Evolutionary conservation across 495 filamentous ascomycete genomes (phyloP).

Genomic region (Chaetomium fimeti): DNA sequence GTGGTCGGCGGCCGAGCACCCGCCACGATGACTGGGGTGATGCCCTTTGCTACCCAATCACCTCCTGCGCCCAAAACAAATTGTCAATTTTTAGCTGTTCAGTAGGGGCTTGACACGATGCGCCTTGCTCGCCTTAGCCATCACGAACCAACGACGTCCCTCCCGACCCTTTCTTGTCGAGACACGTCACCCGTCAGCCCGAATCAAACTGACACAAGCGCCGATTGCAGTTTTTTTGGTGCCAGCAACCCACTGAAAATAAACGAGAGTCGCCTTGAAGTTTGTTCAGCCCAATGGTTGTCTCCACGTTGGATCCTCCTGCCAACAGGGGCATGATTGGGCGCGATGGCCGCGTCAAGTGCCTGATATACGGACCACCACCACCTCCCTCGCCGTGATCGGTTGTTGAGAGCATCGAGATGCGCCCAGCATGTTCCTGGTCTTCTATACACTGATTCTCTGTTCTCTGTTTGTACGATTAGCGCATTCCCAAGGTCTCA

Average conservation of each 20-base stretch:
- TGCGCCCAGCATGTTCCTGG: not conserved
- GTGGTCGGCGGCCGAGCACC: not conserved
- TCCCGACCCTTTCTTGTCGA: not conserved
- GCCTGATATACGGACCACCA: not conserved
- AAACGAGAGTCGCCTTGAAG: not conserved
- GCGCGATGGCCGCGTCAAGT: not conserved
- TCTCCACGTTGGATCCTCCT: conserved; percentile 2
- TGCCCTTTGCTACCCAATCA: not conserved
- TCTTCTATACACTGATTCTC: conserved; percentile 4
- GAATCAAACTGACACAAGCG: conserved; percentile 6
- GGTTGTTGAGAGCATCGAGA: not conserved
- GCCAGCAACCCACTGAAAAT: not conserved
- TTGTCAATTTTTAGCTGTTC: not conserved
- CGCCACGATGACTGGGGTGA: not conserved
- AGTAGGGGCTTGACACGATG: conserved; percentile 1
- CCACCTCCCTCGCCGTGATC: not conserved
- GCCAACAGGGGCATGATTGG: conserved; percentile 6
- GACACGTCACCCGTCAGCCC: conserved; percentile 9
- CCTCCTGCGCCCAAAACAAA: not conserved
- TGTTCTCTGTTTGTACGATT: not conserved
- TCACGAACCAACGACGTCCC: not conserved
- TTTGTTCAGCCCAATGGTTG: not conserved
- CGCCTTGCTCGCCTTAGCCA: not conserved
- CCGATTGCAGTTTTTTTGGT: not conserved
- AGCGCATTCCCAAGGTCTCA: not conserved